A percentile compares a stretch with the other conserved stretches of the same genome.
Evolutionary conservation across 352 stramenopile species (phyloP).

Genomic region (Globisporangium okanoganense): DNA sequence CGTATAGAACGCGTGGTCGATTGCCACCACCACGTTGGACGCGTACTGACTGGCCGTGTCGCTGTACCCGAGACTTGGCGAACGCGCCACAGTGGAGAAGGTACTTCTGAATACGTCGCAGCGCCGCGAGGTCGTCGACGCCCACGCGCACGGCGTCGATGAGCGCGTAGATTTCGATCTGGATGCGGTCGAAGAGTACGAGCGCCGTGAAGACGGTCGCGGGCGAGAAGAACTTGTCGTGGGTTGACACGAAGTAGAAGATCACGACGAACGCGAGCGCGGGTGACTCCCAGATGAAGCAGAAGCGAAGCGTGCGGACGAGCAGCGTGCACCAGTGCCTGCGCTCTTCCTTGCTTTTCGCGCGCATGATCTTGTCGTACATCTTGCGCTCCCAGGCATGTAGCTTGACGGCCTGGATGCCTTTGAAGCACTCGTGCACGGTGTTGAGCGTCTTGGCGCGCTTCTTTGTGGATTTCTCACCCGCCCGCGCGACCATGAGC

Average conservation of each 20-base stretch:
- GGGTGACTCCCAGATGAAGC: slow-evolving; percentile 32
- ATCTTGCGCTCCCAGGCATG: slow-evolving; percentile 44
- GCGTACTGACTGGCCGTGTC: slow-evolving; percentile 11
- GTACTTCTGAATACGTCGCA: slow-evolving; percentile 13
- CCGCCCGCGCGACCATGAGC: slow-evolving; percentile 14
- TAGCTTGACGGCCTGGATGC: slow-evolving; percentile 38
- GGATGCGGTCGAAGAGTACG: slow-evolving; percentile 30
- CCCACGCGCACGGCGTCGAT: slow-evolving; percentile 27
- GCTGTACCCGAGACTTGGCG: neutral
- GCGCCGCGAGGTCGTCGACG: slow-evolving; percentile 3
- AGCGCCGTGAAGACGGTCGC: slow-evolving; percentile 34
- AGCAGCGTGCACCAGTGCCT: slow-evolving; percentile 20
- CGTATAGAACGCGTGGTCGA: slow-evolving; percentile 34
- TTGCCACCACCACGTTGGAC: slow-evolving; percentile 18
- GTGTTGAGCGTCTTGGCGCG: slow-evolving; percentile 28
- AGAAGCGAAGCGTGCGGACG: slow-evolving; percentile 29
- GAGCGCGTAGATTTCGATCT: slow-evolving; percentile 28
- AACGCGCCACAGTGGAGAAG: slow-evolving; percentile 9
- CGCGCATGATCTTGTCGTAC: slow-evolving; percentile 31
- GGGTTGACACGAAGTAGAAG: slow-evolving; percentile 26
- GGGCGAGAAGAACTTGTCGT: slow-evolving; percentile 24
- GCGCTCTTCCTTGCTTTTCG: slow-evolving; percentile 27
- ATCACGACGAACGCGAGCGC: slow-evolving; percentile 31
- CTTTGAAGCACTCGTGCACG: slow-evolving; percentile 39
- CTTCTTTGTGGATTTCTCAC: slow-evolving; percentile 38